phyloP scores from a whole-genome alignment of 352 stramenopile species.

The Globisporangium orthogonon region DNA sequence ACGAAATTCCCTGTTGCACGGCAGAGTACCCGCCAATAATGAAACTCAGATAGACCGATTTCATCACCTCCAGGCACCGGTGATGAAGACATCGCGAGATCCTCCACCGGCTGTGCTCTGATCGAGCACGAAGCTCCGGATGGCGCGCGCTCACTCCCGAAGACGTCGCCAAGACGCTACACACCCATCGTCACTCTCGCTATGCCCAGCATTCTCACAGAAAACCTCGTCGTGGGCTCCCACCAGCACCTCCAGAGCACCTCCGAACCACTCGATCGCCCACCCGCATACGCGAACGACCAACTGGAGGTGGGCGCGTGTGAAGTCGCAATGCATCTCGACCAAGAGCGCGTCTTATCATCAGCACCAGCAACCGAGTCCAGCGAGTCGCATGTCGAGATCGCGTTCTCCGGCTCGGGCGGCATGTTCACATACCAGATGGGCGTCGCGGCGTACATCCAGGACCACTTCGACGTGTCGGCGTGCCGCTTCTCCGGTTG shows the following conservation, averaged over 20 bases:
- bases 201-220: neutral
- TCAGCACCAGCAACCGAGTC: neutral
- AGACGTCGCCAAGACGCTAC: neutral
- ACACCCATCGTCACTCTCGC: neutral
- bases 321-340: constrained; percentile 2
- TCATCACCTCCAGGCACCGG: too few relatives aligned
- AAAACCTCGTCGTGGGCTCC: neutral
- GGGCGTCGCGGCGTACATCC: constrained; percentile 58
- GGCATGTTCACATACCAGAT: constrained; percentile 74
- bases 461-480: constrained; percentile 51
- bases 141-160: neutral
- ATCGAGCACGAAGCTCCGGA: neutral
- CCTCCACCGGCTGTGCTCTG: too few relatives aligned
- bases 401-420: constrained; percentile 60
- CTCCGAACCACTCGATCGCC: neutral
- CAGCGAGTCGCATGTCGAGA: constrained; percentile 45
- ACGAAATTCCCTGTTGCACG: neutral
- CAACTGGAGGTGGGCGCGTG: neutral
- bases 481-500: constrained; percentile 34
- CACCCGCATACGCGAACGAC: neutral
- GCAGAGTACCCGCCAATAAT: too few relatives aligned
- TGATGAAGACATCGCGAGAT: neutral
- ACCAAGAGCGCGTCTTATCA: neutral
- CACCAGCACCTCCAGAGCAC: neutral
- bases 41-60: too few relatives aligned